Percentiles rank a stretch among this genome's conserved stretches.
Evolutionary conservation across 176 grass and related monocot species (phyloP).

Genomic region (Rhipidocladum racemiflorum): DNA sequence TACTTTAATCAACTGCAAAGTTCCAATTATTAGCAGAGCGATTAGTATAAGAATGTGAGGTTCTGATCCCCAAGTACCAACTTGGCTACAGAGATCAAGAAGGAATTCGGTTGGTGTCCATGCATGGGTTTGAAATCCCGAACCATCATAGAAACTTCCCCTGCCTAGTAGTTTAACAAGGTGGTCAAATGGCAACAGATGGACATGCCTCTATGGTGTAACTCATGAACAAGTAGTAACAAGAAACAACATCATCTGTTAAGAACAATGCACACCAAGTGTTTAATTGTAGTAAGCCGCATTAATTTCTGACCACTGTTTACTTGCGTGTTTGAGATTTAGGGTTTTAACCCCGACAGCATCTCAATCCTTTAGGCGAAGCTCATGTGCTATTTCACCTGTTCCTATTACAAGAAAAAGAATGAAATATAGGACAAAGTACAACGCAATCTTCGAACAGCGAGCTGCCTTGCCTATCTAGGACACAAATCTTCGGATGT

Average conservation of each 20-base stretch:
- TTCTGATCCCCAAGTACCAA: slow-evolving; percentile 41
- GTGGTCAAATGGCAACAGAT: slow-evolving; percentile 36
- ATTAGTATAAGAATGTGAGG: slow-evolving; percentile 30
- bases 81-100: slow-evolving; percentile 39
- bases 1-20: slow-evolving; percentile 30
- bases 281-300: background rate
- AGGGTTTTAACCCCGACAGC: background rate
- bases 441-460: background rate
- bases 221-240: background rate
- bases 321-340: background rate
- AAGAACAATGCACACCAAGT: background rate
- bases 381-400: slow-evolving; percentile 8
- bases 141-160: slow-evolving; percentile 49
- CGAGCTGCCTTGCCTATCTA: slow-evolving; percentile 11
- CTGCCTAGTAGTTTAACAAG: slow-evolving; percentile 34
- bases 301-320: background rate
- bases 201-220: background rate
- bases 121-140: background rate
- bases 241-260: background rate
- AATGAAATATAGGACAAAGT: background rate
- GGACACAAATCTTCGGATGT: background rate
- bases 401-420: background rate
- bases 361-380: background rate
- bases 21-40: slow-evolving; percentile 37
- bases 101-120: slow-evolving; percentile 32